Evolutionary conservation across 179 eudicot genomes (phyloP).

Genomic region (Kewa caespitosa): DNA sequence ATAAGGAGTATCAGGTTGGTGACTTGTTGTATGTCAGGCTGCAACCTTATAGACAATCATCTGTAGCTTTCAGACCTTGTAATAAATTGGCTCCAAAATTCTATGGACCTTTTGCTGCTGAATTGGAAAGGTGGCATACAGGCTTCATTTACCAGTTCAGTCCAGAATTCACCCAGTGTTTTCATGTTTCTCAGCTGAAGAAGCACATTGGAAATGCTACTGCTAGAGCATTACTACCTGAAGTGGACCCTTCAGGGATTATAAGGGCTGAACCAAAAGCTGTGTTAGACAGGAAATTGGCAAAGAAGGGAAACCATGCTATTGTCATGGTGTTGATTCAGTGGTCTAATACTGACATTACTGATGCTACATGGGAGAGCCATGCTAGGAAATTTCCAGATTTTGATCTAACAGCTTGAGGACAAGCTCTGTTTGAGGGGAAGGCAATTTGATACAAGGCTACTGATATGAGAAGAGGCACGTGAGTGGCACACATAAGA

Average conservation of each 20-base stretch:
- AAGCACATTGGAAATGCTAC: neutral
- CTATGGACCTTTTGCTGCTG: slow-evolving; percentile 1
- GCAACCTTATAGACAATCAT: neutral
- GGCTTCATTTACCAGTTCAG: neutral
- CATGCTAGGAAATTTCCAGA: neutral
- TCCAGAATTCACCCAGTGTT: slow-evolving; percentile 5
- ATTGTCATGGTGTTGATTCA: neutral
- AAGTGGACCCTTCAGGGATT: neutral
- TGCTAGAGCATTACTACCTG: neutral
- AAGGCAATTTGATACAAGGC: no score
- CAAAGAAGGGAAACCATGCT: neutral
- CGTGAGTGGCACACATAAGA: no score
- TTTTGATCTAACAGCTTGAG: neutral
- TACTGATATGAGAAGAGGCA: no score
- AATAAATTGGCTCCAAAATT: slow-evolving; percentile 7
- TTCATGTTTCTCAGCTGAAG: neutral
- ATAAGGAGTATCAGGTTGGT: neutral
- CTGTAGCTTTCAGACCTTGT: neutral
- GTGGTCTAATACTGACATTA: neutral
- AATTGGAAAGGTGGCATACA: slow-evolving; percentile 4
- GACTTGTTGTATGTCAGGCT: slow-evolving; percentile 7
- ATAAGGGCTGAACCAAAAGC: neutral
- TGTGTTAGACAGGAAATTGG: neutral
- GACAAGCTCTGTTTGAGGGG: neutral
- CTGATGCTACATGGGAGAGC: slow-evolving; percentile 6